Percentiles rank a stretch among this genome's conserved stretches.
Evolutionary conservation across 2,329 filamentous ascomycete genomes (phyloP).

Genomic region (Trichoderma polysporum): DNA sequence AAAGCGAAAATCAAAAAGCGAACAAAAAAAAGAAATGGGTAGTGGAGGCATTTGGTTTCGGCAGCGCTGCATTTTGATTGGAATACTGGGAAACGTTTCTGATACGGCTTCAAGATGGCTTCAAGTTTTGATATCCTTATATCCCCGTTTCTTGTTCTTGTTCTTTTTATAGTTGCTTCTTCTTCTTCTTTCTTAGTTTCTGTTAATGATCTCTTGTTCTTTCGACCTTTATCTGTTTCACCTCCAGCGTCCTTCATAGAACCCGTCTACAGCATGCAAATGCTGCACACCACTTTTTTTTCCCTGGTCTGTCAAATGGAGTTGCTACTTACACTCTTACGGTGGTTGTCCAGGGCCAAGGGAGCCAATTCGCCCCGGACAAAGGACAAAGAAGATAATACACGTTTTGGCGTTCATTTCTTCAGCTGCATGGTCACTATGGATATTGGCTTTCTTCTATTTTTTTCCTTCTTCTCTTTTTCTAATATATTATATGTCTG

Average conservation of each 20-base stretch:
- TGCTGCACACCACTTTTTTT: neutral
- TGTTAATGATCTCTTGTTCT: neutral
- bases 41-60: neutral
- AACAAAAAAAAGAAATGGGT: neutral
- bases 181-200: neutral
- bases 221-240: neutral
- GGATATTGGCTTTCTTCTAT: neutral
- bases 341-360: neutral
- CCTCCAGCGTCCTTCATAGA: slow-evolving; percentile 8
- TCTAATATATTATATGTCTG: neutral
- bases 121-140: slow-evolving; percentile 3
- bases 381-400: neutral
- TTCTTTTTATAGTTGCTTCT: neutral
- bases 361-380: neutral
- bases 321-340: neutral
- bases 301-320: neutral
- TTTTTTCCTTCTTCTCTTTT: neutral
- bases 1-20: neutral
- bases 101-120: slow-evolving; percentile 9
- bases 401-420: neutral
- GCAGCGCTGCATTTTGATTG: slow-evolving; percentile 2
- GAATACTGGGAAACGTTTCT: neutral
- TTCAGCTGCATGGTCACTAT: neutral
- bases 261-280: slow-evolving; percentile 15
- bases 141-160: neutral